Evolutionary conservation across 371 early-diverging fungal species (phyloP).

Genomic region (Saksenaea oblongispora): DNA sequence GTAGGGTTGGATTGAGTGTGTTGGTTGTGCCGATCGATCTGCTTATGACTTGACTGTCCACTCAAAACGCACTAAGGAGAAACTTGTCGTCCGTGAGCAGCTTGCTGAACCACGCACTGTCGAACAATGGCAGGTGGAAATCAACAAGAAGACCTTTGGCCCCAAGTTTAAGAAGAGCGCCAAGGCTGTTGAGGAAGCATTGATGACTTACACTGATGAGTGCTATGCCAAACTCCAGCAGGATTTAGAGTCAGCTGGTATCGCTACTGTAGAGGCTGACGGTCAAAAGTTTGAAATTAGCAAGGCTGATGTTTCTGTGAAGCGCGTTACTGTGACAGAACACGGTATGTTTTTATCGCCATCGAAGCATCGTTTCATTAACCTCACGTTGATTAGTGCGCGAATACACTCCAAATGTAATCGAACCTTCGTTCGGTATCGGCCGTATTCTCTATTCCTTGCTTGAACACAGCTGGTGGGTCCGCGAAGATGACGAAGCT

Average conservation of each 20-base stretch:
- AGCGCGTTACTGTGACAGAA: slow-evolving; percentile 77
- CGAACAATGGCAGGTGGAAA: slow-evolving; percentile 79
- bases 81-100: slow-evolving; percentile 90
- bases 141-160: slow-evolving; percentile 94
- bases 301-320: slow-evolving; percentile 71
- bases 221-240: slow-evolving; percentile 62
- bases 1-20: slow-evolving; percentile 99
- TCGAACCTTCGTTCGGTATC: slow-evolving; percentile 99
- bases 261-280: slow-evolving; percentile 59
- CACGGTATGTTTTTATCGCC: slow-evolving; percentile 54
- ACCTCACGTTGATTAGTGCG: slow-evolving; percentile 61
- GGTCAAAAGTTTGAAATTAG: slow-evolving; percentile 75
- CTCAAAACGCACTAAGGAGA: slow-evolving; percentile 87
- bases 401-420: slow-evolving; percentile 98
- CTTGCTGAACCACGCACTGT: slow-evolving; percentile 83
- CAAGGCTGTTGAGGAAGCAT: slow-evolving; percentile 81
- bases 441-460: slow-evolving; percentile 98
- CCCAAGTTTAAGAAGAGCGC: slow-evolving; percentile 92
- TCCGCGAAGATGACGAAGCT: slow-evolving; percentile 89
- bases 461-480: slow-evolving; percentile 96
- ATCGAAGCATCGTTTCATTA: neutral
- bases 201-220: slow-evolving; percentile 65
- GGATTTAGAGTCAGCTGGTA: slow-evolving; percentile 56
- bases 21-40: slow-evolving; percentile 99
- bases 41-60: slow-evolving; percentile 98